A percentile compares a stretch with the other conserved stretches of the same genome.
These are phyloP conservation scores for Xylariales sp. DNA, from an alignment of 2,329 filamentous ascomycete genomes.

Conservation along the genomic window DNA sequence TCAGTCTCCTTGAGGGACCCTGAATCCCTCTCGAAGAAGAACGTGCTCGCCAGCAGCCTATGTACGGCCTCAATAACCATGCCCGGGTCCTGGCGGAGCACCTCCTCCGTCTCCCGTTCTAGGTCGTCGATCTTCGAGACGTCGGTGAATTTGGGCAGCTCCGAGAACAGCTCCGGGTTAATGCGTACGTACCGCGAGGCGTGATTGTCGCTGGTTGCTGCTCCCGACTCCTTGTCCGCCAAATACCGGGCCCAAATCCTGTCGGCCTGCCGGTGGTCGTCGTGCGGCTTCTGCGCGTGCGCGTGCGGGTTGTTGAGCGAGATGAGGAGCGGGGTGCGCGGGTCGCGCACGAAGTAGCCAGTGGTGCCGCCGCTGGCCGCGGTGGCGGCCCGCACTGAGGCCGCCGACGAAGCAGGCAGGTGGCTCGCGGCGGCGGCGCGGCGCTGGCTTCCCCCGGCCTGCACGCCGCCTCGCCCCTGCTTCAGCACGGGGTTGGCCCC, in stretches of 20 bases:
- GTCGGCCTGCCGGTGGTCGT: slow-evolving; percentile 20
- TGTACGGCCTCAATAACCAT: slow-evolving; percentile 23
- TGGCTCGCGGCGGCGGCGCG: slow-evolving; percentile 22
- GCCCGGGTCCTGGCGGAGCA: slow-evolving; percentile 17
- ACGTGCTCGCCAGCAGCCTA: slow-evolving; percentile 24
- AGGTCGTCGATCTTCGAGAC: slow-evolving; percentile 19
- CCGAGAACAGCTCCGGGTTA: slow-evolving; percentile 21
- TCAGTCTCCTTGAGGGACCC: slow-evolving; percentile 19
- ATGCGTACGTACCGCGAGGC: slow-evolving; percentile 21
- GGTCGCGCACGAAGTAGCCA: slow-evolving; percentile 23
- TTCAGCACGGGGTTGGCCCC: slow-evolving; percentile 17
- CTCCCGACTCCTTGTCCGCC: too few species aligned
- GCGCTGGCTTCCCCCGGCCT: too few species aligned
- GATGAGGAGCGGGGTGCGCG: slow-evolving; percentile 22
- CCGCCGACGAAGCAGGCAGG: slow-evolving; percentile 8
- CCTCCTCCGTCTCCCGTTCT: slow-evolving; percentile 18
- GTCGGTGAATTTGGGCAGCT: slow-evolving; percentile 24
- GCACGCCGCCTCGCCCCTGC: slow-evolving; percentile 22
- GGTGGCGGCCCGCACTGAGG: slow-evolving; percentile 7
- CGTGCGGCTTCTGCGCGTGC: slow-evolving; percentile 19
- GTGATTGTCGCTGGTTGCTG: slow-evolving; percentile 10
- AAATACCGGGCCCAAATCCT: slow-evolving; percentile 20
- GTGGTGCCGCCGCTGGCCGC: too few species aligned
- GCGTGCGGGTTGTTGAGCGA: slow-evolving; percentile 22
- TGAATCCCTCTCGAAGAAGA: slow-evolving; percentile 27